Base-by-base conservation (phyloP, 129 eudicot species). In the Flaveria linearis region DNA sequence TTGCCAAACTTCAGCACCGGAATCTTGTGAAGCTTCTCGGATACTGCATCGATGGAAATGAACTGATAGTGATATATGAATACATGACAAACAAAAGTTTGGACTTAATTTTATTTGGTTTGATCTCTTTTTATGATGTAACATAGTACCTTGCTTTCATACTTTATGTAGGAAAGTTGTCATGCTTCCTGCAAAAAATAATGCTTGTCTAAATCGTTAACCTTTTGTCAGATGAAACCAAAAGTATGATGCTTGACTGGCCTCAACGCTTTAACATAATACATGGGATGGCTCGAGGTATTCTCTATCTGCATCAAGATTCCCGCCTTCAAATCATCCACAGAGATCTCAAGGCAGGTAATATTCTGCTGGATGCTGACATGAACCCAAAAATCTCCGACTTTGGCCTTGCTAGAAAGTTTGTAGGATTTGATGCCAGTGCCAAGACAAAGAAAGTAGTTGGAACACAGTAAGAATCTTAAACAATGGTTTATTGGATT, bases 11-110 rank as follows among this genome's bases (percentile, higher is more conserved):
- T 63, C 90, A 86, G 64, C 90, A 86, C 20, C 82, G 85, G 1
- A 86, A 86, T 80, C 87, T 86, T 78, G 90, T 86, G 61, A 83
- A 76, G 83, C 87, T 83, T 60, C 71, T 86, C 20, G 90, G 90
- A 51, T 86, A 57, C 51, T 82, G 85, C 76, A 58, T 72, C 49
- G 67, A 86, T 45, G 68, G 82, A 68, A 72, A 82, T 11, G 89
- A 86, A 61, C 73, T 75, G 72, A 70, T 70, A 69, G 30, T 78
- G 39, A 41, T 78, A 13, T 78, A 78, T 36, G 82, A 78, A 46
- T 78, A 82, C 82, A 82, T 82, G 86, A 50, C 76, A 11, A 86
- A 86, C 84, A 83, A 77, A 71, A 80, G 87, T 80, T 70, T 86
- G 76, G 77, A 86, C 68, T 43, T 63, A 6, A 69, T 77, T 66